Percentiles rank a stretch among this genome's conserved stretches.
phyloP scores from a whole-genome alignment of 2,329 filamentous ascomycete genomes.

The Hypoxylon sp. region DNA sequence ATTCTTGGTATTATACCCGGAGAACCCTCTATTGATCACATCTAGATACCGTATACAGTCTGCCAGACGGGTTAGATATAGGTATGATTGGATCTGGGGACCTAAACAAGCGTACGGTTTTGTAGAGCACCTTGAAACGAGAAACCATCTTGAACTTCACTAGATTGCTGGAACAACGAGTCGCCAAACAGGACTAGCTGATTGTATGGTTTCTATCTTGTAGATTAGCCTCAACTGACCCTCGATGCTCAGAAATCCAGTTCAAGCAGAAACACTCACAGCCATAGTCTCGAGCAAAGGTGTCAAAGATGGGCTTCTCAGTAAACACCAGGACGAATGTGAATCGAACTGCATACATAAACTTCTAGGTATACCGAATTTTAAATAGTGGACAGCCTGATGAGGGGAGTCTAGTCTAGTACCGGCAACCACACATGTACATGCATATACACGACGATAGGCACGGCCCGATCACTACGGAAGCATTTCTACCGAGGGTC shows the following conservation, averaged over 20 bases:
- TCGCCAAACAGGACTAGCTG: constrained; percentile 91
- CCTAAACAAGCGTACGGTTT: constrained; percentile 63
- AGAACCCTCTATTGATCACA: constrained; percentile 88
- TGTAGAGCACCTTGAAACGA: constrained; percentile 80
- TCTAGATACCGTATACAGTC: constrained; percentile 83
- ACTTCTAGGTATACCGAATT: constrained; percentile 7
- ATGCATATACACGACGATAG: constrained; percentile 19
- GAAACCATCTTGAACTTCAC: constrained; percentile 74
- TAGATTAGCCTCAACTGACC: constrained; percentile 12
- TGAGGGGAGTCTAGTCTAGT: constrained; percentile 29
- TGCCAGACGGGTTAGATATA: constrained; percentile 53
- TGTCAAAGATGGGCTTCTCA: constrained; percentile 1
- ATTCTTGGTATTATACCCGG: constrained; percentile 86
- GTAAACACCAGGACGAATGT: constrained; percentile 3
- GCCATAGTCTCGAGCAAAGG: constrained; percentile 28
- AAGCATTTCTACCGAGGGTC: constrained; percentile 35
- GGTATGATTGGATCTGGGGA: neutral
- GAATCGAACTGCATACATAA: constrained; percentile 9
- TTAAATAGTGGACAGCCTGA: constrained; percentile 31
- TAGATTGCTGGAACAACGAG: constrained; percentile 81
- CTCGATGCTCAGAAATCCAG: neutral
- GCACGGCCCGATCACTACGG: constrained; percentile 27
- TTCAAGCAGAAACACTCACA: constrained; percentile 21
- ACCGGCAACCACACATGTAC: constrained; percentile 3
- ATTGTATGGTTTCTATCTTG: constrained; percentile 67